Evolutionary conservation across 176 grass and related monocot genomes (phyloP), one percentile per base, ranked within the genome.

Genomic region (Avena atlantica): DNA sequence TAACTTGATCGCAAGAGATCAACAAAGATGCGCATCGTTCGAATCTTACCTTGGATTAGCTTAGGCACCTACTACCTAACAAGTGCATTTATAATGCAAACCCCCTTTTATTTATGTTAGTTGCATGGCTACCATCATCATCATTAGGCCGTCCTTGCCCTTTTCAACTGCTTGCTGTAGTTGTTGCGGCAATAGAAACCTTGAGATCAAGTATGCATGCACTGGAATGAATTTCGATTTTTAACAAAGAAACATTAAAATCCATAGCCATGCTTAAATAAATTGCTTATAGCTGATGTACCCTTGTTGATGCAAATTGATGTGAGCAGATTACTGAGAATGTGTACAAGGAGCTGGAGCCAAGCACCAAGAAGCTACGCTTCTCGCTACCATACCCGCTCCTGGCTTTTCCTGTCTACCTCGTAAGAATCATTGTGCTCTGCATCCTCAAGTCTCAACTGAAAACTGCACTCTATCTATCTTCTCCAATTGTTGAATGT

Each of bases 371-470:
- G 83, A 92, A 80, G 71, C 76, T 98, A 12, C 88, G 92, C 21
- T 98, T 91, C 78, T 88, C 90, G 0, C 9, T 88, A 8, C 97
- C 97, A 3, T 94, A 91, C 4, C 93, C 89, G 4, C 69, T 98
- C 59, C 85, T 96, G 21, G 90, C 94, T 19, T 98, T 91, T 84
- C 97, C 97, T 20, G 13, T 86, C 31, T 98, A 98, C 79, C 87
- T 98, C 47, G 97, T 98, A 84, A 78, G 85, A 19, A 40, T 74
- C 29, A 37, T n/a, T 74, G 36, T 56, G 56, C 16, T n/a, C 8
- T 45, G 8, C 14, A 42, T 62, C 5, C 37, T 58, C n/a, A 45
- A 34, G 6, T 25, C 19, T 47, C 31, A 36, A 20, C 68, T 23
- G 19, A 25, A 83, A 83, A 19, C 31, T 25, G 34, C 21, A 7